phyloP scores from a whole-genome alignment of 1,284 basidiomycete species.

The Marasmius fiardii region DNA sequence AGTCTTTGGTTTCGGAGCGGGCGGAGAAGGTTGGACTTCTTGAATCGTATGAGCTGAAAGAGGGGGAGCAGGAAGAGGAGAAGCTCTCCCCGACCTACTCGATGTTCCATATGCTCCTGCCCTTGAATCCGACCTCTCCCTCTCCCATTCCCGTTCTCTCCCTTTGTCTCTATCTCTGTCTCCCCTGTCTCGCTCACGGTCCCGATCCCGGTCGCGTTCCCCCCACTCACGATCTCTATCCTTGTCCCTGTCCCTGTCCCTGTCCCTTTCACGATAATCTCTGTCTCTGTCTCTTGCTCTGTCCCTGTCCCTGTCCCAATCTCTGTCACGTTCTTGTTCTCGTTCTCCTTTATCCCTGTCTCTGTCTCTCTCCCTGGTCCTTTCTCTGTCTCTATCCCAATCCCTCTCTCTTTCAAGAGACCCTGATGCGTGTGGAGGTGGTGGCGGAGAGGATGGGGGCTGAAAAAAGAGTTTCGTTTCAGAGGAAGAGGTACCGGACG shows the following conservation, averaged over 20 bases:
- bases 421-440: slow-evolving; percentile 12
- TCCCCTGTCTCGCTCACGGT: neutral
- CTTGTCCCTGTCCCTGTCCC: neutral
- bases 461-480: neutral
- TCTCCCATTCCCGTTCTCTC: neutral
- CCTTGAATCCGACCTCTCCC: neutral
- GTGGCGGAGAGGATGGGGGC: slow-evolving; percentile 26
- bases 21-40: slow-evolving; percentile 24
- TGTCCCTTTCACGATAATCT: neutral
- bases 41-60: slow-evolving; percentile 19
- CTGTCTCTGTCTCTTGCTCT: neutral
- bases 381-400: neutral
- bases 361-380: neutral
- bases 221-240: too few species aligned
- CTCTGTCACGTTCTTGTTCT: neutral
- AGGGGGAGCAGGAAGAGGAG: slow-evolving; percentile 22
- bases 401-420: slow-evolving; percentile 2
- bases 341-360: neutral
- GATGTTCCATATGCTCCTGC: neutral
- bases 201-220: neutral
- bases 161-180: neutral
- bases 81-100: slow-evolving; percentile 16
- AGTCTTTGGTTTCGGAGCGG: slow-evolving; percentile 39
- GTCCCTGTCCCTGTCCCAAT: neutral
- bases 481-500: neutral